These are phyloP conservation scores for Annulohypoxylon stygium DNA, from an alignment of 495 filamentous ascomycete genomes.

Conservation along the genomic window DNA sequence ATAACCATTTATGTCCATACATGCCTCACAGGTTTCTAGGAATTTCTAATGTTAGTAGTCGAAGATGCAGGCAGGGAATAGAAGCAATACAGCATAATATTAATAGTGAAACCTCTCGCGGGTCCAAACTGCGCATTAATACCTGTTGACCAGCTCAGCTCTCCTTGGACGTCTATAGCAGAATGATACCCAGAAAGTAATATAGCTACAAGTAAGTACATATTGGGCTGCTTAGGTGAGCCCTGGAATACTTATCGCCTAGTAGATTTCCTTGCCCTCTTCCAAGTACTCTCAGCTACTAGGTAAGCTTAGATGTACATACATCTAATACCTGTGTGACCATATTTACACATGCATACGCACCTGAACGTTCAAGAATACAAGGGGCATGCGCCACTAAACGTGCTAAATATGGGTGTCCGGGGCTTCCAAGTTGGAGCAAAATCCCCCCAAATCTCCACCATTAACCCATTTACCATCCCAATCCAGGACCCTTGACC, in stretches of 20 bases:
- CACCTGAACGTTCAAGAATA: conserved; percentile 16
- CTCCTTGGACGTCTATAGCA: too few relatives aligned
- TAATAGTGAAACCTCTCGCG: too few relatives aligned
- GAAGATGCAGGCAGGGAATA: too few relatives aligned
- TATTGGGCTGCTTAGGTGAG: not conserved
- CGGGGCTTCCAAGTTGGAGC: conserved; percentile 11
- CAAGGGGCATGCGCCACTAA: conserved; percentile 19
- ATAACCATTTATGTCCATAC: too few relatives aligned
- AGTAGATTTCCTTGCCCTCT: not conserved
- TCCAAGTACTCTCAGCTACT: not conserved
- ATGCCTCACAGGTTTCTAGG: too few relatives aligned
- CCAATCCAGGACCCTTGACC: not conserved
- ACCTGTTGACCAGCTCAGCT: too few relatives aligned
- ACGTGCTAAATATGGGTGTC: conserved; percentile 26
- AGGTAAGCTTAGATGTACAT: not conserved
- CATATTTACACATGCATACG: conserved; percentile 10
- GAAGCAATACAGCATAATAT: too few relatives aligned
- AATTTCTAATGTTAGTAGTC: too few relatives aligned
- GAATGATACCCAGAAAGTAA: too few relatives aligned
- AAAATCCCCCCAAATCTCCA: conserved; percentile 25
- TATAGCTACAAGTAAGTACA: too few relatives aligned
- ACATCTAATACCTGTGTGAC: not conserved
- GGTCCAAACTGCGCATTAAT: too few relatives aligned
- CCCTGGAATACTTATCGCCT: not conserved
- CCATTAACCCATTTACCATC: conserved; percentile 17